Evolutionary conservation across 768 basidiomycete species (phyloP).

Genomic region (Hirschioporus abietinus): DNA sequence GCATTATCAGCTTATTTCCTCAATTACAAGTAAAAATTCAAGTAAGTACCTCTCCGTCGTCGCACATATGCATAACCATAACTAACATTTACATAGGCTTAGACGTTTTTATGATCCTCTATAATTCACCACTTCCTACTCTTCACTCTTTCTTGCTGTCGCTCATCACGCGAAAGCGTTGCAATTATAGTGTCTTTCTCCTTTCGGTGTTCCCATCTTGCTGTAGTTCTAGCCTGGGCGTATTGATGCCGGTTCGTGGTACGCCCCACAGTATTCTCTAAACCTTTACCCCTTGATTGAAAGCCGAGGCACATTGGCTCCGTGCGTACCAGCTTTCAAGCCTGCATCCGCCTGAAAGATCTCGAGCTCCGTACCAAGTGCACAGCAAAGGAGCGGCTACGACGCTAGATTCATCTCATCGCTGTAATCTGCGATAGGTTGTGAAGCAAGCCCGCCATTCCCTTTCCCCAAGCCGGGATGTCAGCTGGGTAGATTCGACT

Average conservation of each 20-base stretch:
- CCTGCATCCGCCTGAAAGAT: background rate
- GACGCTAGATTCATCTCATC: too few species aligned
- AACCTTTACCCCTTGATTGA: background rate
- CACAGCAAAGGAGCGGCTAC: too few species aligned
- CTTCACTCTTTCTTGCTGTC: background rate
- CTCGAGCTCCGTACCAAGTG: background rate
- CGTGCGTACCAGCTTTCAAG: background rate
- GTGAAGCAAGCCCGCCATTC: too few species aligned
- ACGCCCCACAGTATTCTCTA: background rate
- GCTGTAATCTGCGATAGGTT: too few species aligned
- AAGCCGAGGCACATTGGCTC: background rate
- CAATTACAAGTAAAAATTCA: slow-evolving; percentile 54
- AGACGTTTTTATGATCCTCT: background rate
- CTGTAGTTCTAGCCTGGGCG: background rate
- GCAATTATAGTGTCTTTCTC: background rate
- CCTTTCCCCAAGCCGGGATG: too few species aligned
- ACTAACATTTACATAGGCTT: background rate
- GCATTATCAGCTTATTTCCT: slow-evolving; percentile 86
- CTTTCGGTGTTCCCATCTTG: background rate
- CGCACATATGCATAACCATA: background rate
- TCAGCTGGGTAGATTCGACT: too few species aligned
- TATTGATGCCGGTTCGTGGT: background rate
- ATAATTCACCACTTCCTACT: background rate
- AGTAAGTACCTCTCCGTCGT: background rate
- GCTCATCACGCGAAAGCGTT: background rate